Percentiles rank a stretch among this genome's conserved stretches.
Conservation (phyloP, 208 protist genomes). For the Trypanosoma brucei region DNA sequence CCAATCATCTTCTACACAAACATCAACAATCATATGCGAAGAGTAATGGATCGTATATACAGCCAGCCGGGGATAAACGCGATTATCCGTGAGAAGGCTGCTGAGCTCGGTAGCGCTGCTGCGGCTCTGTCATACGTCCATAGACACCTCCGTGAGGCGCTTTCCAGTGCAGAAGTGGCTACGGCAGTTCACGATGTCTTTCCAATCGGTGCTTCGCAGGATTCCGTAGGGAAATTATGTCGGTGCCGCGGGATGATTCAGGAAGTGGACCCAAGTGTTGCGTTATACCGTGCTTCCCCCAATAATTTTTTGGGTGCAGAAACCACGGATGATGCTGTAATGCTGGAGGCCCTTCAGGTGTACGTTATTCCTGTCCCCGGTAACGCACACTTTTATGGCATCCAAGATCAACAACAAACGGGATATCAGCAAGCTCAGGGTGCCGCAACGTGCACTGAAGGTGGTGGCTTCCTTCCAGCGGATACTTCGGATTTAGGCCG, state of each 20-base stretch:
- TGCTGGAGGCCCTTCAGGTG: slow-evolving; percentile 55
- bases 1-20: too few species aligned
- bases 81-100: slow-evolving; percentile 32
- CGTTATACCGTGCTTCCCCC: slow-evolving; percentile 38
- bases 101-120: slow-evolving; percentile 21
- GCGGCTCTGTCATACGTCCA: slow-evolving; percentile 30
- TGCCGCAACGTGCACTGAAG: neutral
- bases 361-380: slow-evolving; percentile 83
- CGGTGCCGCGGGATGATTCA: slow-evolving; percentile 84
- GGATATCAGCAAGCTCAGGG: neutral
- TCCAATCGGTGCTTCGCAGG: slow-evolving; percentile 18
- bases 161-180: neutral
- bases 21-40: too few species aligned
- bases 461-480: neutral
- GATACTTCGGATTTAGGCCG: neutral
- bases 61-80: slow-evolving; percentile 22
- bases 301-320: slow-evolving; percentile 33
- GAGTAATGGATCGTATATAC: slow-evolving; percentile 13
- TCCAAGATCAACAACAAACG: neutral
- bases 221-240: slow-evolving; percentile 28
- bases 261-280: slow-evolving; percentile 55
- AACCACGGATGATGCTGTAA: slow-evolving; percentile 15
- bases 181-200: slow-evolving; percentile 36
- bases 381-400: slow-evolving; percentile 61
- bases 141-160: slow-evolving; percentile 8